Evolutionary conservation across 805 yeast species (phyloP).

Genomic region (Metschnikowia hibisci): DNA sequence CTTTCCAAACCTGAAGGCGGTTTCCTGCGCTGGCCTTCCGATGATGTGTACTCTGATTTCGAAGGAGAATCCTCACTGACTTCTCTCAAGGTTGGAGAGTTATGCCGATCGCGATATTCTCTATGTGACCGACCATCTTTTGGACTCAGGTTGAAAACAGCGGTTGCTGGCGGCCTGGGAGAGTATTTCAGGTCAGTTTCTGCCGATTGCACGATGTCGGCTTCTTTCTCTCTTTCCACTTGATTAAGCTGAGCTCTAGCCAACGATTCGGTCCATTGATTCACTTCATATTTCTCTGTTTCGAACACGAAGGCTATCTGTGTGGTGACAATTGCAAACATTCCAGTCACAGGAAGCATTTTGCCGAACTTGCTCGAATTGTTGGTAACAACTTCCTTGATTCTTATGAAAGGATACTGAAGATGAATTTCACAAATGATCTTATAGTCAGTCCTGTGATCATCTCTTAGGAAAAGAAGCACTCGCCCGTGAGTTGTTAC

Average conservation of each 20-base stretch:
- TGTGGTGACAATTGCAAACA: conserved; percentile 57
- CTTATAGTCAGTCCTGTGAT: conserved; percentile 38
- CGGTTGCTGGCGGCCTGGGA: conserved; percentile 10
- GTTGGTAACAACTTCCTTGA: conserved; percentile 54
- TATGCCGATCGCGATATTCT: neutral
- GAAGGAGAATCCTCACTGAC: neutral
- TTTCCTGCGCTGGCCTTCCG: conserved; percentile 5
- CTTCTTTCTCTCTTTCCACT: conserved; percentile 16
- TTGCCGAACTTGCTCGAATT: conserved; percentile 27
- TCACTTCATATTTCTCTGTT: conserved; percentile 47
- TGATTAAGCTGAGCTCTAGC: conserved; percentile 22
- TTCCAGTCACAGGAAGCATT: conserved; percentile 37
- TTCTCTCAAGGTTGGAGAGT: neutral
- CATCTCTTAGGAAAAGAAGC: conserved; percentile 47
- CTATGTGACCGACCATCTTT: neutral
- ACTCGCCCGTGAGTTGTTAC: conserved; percentile 64
- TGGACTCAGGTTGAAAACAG: conserved; percentile 8
- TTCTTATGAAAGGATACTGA: conserved; percentile 46
- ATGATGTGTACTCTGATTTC: neutral
- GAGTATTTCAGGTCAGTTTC: conserved; percentile 6
- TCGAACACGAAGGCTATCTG: conserved; percentile 54
- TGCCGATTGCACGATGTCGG: conserved; percentile 1
- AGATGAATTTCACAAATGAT: conserved; percentile 53
- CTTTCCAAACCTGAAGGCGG: conserved; percentile 7
- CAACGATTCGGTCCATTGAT: conserved; percentile 43